phyloP scores from a whole-genome alignment of 1,284 basidiomycete genomes.

The Pterula multifida region DNA sequence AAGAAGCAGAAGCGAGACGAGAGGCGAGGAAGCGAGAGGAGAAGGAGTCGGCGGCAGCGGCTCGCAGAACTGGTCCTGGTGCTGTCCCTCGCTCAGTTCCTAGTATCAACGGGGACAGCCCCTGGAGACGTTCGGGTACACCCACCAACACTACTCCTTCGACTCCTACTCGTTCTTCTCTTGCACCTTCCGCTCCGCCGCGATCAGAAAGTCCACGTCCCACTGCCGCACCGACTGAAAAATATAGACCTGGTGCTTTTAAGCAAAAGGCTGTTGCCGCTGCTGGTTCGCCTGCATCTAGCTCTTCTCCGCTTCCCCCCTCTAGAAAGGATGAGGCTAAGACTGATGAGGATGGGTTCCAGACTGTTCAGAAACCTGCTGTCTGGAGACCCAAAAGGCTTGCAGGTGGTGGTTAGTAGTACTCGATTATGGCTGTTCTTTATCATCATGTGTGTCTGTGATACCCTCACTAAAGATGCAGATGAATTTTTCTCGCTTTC shows the following conservation, averaged over 20 bases:
- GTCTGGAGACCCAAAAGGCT: conserved; percentile 33
- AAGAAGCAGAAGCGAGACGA: conserved; percentile 59
- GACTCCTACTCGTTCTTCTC: conserved; percentile 21
- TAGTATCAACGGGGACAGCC: conserved; percentile 15
- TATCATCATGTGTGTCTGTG: too few relatives aligned
- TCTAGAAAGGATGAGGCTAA: conserved; percentile 24
- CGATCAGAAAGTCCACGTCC: conserved; percentile 36
- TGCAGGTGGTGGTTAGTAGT: conserved; percentile 17
- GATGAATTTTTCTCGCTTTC: too few relatives aligned
- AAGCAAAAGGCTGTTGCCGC: conserved; percentile 35
- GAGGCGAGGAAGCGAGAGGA: conserved; percentile 22
- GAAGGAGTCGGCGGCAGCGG: conserved; percentile 16
- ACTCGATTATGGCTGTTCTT: too few relatives aligned
- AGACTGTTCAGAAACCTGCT: conserved; percentile 34
- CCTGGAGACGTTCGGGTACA: conserved; percentile 27
- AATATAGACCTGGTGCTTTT: conserved; percentile 33
- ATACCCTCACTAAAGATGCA: too few relatives aligned
- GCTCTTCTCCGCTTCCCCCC: conserved; percentile 25
- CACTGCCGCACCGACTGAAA: conserved; percentile 19
- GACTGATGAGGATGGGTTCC: conserved; percentile 52
- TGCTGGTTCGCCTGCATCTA: conserved; percentile 10
- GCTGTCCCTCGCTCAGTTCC: conserved; percentile 12
- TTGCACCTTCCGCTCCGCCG: conserved; percentile 21
- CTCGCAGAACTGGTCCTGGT: conserved; percentile 17
- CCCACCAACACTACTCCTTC: conserved; percentile 21